Evolutionary conservation across 495 filamentous ascomycete genomes (phyloP).

Genomic region (Tetracladium setigerum): DNA sequence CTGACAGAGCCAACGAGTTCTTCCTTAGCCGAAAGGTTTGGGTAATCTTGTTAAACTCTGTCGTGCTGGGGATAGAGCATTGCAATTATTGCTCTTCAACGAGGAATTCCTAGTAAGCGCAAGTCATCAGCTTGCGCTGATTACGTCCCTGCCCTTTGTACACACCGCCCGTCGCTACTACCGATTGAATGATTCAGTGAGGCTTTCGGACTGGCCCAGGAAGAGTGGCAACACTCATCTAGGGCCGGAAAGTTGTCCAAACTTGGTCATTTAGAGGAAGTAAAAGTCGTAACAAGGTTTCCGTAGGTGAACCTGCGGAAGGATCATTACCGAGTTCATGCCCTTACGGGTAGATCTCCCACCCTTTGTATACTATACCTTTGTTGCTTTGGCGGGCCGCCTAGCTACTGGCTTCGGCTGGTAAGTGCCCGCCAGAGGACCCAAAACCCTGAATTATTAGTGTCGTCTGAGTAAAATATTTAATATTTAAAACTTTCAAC

Average conservation of each 20-base stretch:
- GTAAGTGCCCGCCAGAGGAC: slow-evolving; percentile 29
- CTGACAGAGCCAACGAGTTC: slow-evolving; percentile 64
- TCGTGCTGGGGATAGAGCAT: slow-evolving; percentile 73
- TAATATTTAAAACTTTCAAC: slow-evolving; percentile 58
- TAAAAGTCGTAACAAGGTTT: slow-evolving; percentile 74
- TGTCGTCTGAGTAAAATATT: slow-evolving; percentile 30
- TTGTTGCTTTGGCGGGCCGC: slow-evolving; percentile 35
- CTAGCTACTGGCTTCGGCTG: slow-evolving; percentile 15
- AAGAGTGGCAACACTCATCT: slow-evolving; percentile 56
- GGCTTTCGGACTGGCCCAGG: too few species aligned
- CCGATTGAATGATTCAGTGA: slow-evolving; percentile 71
- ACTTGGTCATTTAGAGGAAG: slow-evolving; percentile 70
- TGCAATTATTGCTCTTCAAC: slow-evolving; percentile 77
- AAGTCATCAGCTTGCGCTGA: slow-evolving; percentile 68
- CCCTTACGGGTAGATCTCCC: slow-evolving; percentile 15
- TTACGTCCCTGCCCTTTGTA: slow-evolving; percentile 69
- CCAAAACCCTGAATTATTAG: slow-evolving; percentile 23
- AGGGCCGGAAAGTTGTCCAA: slow-evolving; percentile 55
- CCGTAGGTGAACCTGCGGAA: slow-evolving; percentile 66
- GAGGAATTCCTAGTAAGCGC: slow-evolving; percentile 70
- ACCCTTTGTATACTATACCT: too few species aligned
- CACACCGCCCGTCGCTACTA: slow-evolving; percentile 70
- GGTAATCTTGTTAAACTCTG: slow-evolving; percentile 73
- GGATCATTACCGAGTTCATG: slow-evolving; percentile 50
- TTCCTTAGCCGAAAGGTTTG: slow-evolving; percentile 63